Evolutionary conservation across 2,329 filamentous ascomycete genomes (phyloP), one percentile per base, ranked within the genome.

Genomic region (Clonostachys byssicola): DNA sequence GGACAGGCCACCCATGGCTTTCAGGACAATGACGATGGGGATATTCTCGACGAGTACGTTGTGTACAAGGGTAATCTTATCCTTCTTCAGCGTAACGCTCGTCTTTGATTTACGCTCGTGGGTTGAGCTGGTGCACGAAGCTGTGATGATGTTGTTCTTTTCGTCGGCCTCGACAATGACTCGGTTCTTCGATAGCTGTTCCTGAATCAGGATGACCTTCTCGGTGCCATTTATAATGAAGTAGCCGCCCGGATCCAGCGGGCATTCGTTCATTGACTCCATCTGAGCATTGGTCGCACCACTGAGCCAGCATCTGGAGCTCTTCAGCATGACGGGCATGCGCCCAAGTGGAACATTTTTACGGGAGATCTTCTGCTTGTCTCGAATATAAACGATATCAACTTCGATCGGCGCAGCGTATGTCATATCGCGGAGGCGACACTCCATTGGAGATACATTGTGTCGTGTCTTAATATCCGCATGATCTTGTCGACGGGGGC

Each of bases 41-140:
- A 99, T 83, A 50, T 94, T 88, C 62, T 99, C 94, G 43, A 86
- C 86, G 8, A 99, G 74, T 41, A 95, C 90, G 64, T 99, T 99
- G 71, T 99, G 94, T 54, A 89, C 86, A 41, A 99, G 77, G 49
- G 86, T 85, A 50, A 99, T 89, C 44, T 88, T 82, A 47, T 95
- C 92, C 65, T 97, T 97, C 71, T 97, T 97, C 46, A 95, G 72
- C 13, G 92, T 81, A 45, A 99, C 90, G 58, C 97, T 96, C 47
- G 90, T 96, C 73, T 99, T 99, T 12, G 94, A 96, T 67, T 97
- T 96, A 58, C 95, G 83, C 66, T 97, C 94, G 66, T 96, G 91
- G 2, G 95, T 97, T 33, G 94, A 96, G 81, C 92, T 95, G 8
- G 92, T 99, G 33, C 97, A 94, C 2, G 94, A 97, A 36, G 95